phyloP scores from a whole-genome alignment of 768 basidiomycete species.

The Tephrocybe rancida region DNA sequence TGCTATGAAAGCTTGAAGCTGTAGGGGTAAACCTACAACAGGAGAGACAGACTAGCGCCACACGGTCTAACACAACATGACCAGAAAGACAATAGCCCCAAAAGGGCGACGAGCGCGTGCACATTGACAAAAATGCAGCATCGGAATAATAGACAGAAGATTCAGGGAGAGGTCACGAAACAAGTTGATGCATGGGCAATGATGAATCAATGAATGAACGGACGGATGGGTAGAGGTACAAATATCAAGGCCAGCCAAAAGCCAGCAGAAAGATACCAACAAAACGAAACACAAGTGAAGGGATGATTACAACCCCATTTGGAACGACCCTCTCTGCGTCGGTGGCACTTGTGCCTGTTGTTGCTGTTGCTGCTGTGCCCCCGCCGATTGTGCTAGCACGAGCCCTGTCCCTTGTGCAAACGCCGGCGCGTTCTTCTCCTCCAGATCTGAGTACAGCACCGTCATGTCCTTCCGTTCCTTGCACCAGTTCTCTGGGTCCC shows the following conservation, averaged over 20 bases:
- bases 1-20: no score
- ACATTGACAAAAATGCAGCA: slow-evolving; percentile 7
- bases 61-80: not conserved
- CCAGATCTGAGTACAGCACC: slow-evolving; percentile 72
- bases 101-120: not conserved
- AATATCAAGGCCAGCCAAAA: slow-evolving; percentile 15
- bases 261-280: slow-evolving; percentile 13
- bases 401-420: slow-evolving; percentile 56
- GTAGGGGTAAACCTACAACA: no score
- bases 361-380: not conserved
- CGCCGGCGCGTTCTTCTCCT: slow-evolving; percentile 70
- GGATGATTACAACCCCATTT: slow-evolving; percentile 54
- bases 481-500: slow-evolving; percentile 81
- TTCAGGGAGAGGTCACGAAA: not conserved
- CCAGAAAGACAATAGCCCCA: not conserved
- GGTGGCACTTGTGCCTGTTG: slow-evolving; percentile 41
- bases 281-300: slow-evolving; percentile 28
- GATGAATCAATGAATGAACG: slow-evolving; percentile 8
- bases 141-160: slow-evolving; percentile 2
- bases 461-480: slow-evolving; percentile 81
- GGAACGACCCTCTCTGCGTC: slow-evolving; percentile 46
- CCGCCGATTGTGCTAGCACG: slow-evolving; percentile 37
- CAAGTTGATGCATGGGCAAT: not conserved
- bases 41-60: no score
- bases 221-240: slow-evolving; percentile 18